phyloP scores from a whole-genome alignment of 208 protist genomes.

The Acanthamoeba quina region DNA sequence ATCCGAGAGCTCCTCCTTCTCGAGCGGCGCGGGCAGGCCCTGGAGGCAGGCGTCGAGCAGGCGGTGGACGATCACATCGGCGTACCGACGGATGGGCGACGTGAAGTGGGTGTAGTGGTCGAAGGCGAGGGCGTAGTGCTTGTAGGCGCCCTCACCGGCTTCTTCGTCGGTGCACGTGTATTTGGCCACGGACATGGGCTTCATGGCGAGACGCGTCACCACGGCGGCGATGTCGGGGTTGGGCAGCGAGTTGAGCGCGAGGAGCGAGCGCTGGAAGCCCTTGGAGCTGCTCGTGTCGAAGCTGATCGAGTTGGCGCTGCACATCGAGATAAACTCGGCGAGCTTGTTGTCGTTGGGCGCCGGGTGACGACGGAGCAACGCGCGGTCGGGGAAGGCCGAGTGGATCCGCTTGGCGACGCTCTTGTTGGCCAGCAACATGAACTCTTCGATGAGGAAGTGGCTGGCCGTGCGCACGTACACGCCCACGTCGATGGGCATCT shows the following conservation, averaged over 20 bases:
- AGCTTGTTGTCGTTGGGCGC: constrained; percentile 83
- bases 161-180: constrained; percentile 86
- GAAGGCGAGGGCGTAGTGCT: constrained; percentile 94
- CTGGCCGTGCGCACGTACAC: constrained; percentile 87
- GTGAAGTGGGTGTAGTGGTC: constrained; percentile 97
- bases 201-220: constrained; percentile 79
- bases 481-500: constrained; percentile 84
- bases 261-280: constrained; percentile 64
- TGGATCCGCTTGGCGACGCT: constrained; percentile 89
- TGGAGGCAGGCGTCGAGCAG: constrained; percentile 85
- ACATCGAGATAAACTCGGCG: constrained; percentile 70
- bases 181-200: constrained; percentile 87
- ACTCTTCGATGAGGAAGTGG: constrained; percentile 93
- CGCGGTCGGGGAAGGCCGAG: constrained; percentile 84
- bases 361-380: constrained; percentile 93
- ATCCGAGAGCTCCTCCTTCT: constrained; percentile 19
- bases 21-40: constrained; percentile 24
- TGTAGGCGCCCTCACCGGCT: constrained; percentile 83
- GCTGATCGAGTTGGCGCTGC: constrained; percentile 32
- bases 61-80: constrained; percentile 95
- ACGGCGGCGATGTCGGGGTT: constrained; percentile 45
- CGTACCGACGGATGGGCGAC: constrained; percentile 95
- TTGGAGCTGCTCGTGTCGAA: constrained; percentile 46
- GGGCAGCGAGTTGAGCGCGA: constrained; percentile 9
- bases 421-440: constrained; percentile 94